These are phyloP conservation scores for Lactarius deliciosus DNA, from an alignment of 768 basidiomycete species.

Conservation along the genomic window DNA sequence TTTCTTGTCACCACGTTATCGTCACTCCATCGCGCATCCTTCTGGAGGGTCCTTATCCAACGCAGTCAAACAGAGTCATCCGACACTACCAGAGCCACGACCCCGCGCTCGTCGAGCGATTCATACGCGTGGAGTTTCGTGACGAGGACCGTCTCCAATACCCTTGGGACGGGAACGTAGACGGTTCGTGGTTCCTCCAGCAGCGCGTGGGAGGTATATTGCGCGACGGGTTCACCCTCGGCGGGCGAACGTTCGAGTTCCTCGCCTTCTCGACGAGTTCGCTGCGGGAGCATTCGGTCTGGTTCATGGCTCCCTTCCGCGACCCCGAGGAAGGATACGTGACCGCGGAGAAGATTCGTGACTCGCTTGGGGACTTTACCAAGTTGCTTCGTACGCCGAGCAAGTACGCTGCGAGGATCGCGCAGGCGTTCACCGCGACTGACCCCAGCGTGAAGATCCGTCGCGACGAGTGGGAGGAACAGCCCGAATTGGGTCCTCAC, in stretches of 20 bases:
- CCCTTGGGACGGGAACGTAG: conserved; percentile 67
- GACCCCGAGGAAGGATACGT: conserved; percentile 46
- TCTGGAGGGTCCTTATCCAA: conserved; percentile 72
- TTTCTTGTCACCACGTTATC: conserved; percentile 72
- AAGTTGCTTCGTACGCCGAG: conserved; percentile 52
- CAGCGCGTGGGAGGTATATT: conserved; percentile 38
- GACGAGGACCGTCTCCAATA: conserved; percentile 80
- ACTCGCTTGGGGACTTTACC: conserved; percentile 66
- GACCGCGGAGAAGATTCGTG: conserved; percentile 58
- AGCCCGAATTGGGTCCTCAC: conserved; percentile 59
- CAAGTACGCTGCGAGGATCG: conserved; percentile 78
- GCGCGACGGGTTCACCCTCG: conserved; percentile 66
- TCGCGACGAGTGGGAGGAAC: conserved; percentile 58
- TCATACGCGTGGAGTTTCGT: conserved; percentile 80
- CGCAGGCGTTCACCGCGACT: conserved; percentile 83
- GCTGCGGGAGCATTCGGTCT: conserved; percentile 76
- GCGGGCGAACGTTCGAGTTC: conserved; percentile 72
- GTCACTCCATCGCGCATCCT: conserved; percentile 73
- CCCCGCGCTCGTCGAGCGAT: conserved; percentile 57
- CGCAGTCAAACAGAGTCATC: conserved; percentile 80
- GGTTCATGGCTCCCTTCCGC: conserved; percentile 71
- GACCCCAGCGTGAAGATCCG: conserved; percentile 64
- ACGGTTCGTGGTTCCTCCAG: conserved; percentile 54
- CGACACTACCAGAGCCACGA: conserved; percentile 47
- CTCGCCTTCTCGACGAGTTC: conserved; percentile 81